Conservation (phyloP, 257 asterid genomes). For the Solanum sparsipilum region DNA sequence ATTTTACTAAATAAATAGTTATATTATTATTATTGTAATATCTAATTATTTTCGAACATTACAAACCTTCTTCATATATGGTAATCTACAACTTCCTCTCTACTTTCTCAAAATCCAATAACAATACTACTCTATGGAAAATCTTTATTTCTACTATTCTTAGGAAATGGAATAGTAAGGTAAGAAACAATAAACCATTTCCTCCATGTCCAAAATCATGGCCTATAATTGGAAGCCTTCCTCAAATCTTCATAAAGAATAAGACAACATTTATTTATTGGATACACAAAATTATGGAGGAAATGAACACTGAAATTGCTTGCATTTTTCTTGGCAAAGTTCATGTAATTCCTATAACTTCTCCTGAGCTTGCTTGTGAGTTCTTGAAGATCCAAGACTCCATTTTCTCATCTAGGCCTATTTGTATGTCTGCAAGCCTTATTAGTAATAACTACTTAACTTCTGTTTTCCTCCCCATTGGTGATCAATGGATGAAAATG, state of each 20-base stretch:
- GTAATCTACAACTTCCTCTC: neutral
- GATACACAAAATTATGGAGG: neutral
- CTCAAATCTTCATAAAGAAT: neutral
- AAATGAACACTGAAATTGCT: neutral
- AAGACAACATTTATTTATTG: neutral
- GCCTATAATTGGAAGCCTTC: neutral
- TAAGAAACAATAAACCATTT: neutral
- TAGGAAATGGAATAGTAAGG: neutral
- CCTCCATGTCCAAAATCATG: neutral
- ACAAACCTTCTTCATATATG: neutral
- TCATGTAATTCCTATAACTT: neutral
- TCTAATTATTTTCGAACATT: neutral
- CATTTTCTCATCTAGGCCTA: neutral
- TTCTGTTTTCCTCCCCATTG: neutral
- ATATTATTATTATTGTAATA: too few relatives aligned
- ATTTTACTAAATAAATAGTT: neutral
- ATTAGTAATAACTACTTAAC: neutral
- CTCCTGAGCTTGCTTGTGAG: neutral
- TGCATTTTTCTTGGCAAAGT: neutral
- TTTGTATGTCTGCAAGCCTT: neutral
- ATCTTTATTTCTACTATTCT: neutral
- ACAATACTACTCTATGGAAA: neutral
- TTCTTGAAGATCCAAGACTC: neutral
- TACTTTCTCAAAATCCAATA: neutral
- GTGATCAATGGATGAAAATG: neutral